Evolutionary conservation across 805 yeast species (phyloP), one percentile per base, ranked within the genome.

Genomic region (Debaryomyces tyrocola): DNA sequence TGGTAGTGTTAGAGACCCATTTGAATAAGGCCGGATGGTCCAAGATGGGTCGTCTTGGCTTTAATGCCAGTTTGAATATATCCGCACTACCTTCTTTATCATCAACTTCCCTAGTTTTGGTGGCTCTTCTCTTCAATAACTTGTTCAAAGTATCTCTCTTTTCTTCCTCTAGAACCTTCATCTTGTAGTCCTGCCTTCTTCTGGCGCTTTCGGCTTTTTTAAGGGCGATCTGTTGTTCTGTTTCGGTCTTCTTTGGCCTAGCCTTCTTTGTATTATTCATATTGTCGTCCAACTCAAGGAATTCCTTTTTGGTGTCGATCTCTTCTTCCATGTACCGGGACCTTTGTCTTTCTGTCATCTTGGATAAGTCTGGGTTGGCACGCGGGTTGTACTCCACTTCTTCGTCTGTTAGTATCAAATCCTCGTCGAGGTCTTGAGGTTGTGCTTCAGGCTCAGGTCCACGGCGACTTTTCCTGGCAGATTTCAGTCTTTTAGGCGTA

Each of bases 131-230:
- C 66, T 88, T 85, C 52, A 92, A 73, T 52, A 92, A 71, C 63
- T 88, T 89, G 63, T 92, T 92, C 53, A 92, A 75, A 0, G 97
- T 91, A 53, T 92, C 97, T 59, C 84, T 80, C 62, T 94, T 94
- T 65, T 94, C 98, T 63, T 89, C 97, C 59, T 91, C 97, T 35
- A 89, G 69, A 52, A 85, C 82, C 67, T 85, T 85, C 57, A 85
- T 90, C 54, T 85, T 83, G 57, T 90, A 78, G 60, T 92, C 91
- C 63, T 87, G 87, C 53, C 99, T 77, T 64, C 90, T 82, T 57
- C 98, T 78, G 0, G 97, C 92, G 57, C 82, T 84, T 62, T 92
- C 99, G 0, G 95, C 88, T 51, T 90, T 83, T 38, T 90, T 78
- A 48, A 89, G 65, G 40, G 87, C 88, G 34, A 83, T 77, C 66